A percentile compares a stretch with the other conserved stretches of the same genome.
phyloP scores from a whole-genome alignment of 2,329 filamentous ascomycete genomes.

The Colletotrichum sp. region DNA sequence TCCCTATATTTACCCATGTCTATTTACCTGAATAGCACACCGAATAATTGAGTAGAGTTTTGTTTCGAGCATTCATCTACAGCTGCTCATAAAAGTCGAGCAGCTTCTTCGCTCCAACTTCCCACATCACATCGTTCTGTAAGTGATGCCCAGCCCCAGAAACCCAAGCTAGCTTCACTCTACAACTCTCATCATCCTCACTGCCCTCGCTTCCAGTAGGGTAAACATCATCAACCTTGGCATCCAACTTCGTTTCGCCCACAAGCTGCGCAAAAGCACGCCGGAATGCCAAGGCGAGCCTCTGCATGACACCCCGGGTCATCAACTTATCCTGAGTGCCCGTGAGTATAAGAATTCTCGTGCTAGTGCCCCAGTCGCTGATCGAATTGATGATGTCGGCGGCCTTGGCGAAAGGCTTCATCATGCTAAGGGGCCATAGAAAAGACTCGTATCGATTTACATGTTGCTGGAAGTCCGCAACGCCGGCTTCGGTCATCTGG shows the following conservation, averaged over 20 bases:
- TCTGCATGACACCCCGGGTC: slow-evolving; percentile 37
- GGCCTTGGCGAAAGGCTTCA: slow-evolving; percentile 46
- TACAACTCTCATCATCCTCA: slow-evolving; percentile 32
- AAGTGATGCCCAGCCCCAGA: slow-evolving; percentile 55
- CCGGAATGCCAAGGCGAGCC: slow-evolving; percentile 43
- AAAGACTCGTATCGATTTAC: slow-evolving; percentile 57
- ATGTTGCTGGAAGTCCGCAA: slow-evolving; percentile 45
- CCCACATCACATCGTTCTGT: slow-evolving; percentile 56
- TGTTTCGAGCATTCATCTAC: background rate
- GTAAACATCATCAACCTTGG: slow-evolving; percentile 6
- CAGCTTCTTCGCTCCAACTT: slow-evolving; percentile 50
- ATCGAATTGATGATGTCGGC: slow-evolving; percentile 43
- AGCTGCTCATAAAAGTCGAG: slow-evolving; percentile 40
- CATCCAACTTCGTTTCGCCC: slow-evolving; percentile 32
- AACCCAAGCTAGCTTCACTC: slow-evolving; percentile 46
- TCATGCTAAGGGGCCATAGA: slow-evolving; percentile 55
- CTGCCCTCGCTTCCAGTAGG: slow-evolving; percentile 24
- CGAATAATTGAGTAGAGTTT: background rate
- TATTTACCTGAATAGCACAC: background rate
- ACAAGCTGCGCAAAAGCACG: slow-evolving; percentile 34
- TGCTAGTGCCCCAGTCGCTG: slow-evolving; percentile 27
- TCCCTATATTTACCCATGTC: background rate
- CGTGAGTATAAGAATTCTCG: slow-evolving; percentile 42
- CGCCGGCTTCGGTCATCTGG: slow-evolving; percentile 40
- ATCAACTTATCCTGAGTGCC: slow-evolving; percentile 47